Evolutionary conservation across 1,139 yeast species (phyloP), one percentile per base, ranked within the genome.

Genomic region (Suhomyces yuchorum): DNA sequence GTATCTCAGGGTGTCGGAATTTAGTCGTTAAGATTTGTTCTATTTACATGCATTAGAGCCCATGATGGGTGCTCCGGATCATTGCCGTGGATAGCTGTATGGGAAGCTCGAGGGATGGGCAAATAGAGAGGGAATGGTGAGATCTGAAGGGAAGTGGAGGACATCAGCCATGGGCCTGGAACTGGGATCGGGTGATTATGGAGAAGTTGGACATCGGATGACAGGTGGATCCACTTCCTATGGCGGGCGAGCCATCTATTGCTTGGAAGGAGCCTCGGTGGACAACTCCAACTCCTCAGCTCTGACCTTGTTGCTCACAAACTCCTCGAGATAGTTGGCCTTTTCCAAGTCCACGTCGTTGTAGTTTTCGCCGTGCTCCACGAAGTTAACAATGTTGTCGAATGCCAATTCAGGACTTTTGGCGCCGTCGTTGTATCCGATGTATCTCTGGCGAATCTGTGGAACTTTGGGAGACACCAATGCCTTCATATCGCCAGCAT

Each of bases 331-430:
- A 54, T 63, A 75, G 17, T 68, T 65, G 41, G 59, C 62, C 46
- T 65, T 61, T 52, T 73, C 77, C 54, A 74, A 65, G 54, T 75
- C 76, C 33, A 62, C 63, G 41, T 65, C 67, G 51, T 67, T 68
- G 54, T 74, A 73, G 58, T 73, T 70, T 46, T 73, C 75, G 4
- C 98, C 98, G 50, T 82, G 73, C 63, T 84, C 88, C 28, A 93
- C 78, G 63, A 82, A 93, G 57, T 87, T 90, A 59, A 79, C 80
- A 44, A 89, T 74, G 64, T 87, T 88, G 48, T 84, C 80, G 60
- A 89, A 76, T 53, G 90, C 88, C 44, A 88, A 75, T 51, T 82
- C 80, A 7, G 93, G 85, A 65, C 89, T 96, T 51, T 82, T 77
- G 45, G 90, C 82, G 32, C 92, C 92, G 58, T 84, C 83, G 30